phyloP scores from a whole-genome alignment of 768 basidiomycete genomes.

The Kwoniella newhampshirensis region DNA sequence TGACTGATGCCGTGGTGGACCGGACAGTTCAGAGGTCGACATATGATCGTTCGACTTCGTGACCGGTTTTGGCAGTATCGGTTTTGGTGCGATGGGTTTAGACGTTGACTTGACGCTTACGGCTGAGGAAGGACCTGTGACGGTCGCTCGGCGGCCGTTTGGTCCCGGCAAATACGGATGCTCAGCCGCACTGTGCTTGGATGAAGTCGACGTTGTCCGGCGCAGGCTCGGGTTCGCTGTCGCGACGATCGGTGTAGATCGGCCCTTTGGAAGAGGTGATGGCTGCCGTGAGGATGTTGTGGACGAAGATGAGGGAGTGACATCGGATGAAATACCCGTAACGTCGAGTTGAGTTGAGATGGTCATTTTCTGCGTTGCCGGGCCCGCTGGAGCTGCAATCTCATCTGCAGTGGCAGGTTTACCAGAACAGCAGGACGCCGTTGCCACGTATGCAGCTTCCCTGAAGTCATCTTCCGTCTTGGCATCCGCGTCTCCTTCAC shows the following conservation, averaged over 20 bases:
- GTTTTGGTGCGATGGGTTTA: slow-evolving; percentile 34
- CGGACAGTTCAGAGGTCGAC: not conserved
- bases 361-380: not conserved
- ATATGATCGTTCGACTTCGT: not conserved
- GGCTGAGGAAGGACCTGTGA: slow-evolving; percentile 23
- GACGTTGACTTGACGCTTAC: slow-evolving; percentile 32
- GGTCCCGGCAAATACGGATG: slow-evolving; percentile 5
- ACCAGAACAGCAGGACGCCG: slow-evolving; percentile 9
- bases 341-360: not conserved
- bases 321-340: too few species aligned
- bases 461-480: slow-evolving; percentile 6
- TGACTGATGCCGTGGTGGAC: slow-evolving; percentile 4
- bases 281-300: slow-evolving; percentile 4
- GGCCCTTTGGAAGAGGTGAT: not conserved
- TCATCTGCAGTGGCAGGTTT: slow-evolving; percentile 1
- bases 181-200: not conserved
- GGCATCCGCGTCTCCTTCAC: slow-evolving; percentile 31
- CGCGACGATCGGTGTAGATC: slow-evolving; percentile 3
- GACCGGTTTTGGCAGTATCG: slow-evolving; percentile 33
- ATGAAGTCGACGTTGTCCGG: slow-evolving; percentile 21
- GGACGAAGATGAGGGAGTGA: too few species aligned
- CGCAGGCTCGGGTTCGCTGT: not conserved
- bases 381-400: not conserved
- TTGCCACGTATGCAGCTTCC: not conserved
- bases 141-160: slow-evolving; percentile 27